These are phyloP conservation scores for Dendrocalamus sinicus DNA, from an alignment of 176 grass and related monocot species.

Conservation along the genomic window DNA sequence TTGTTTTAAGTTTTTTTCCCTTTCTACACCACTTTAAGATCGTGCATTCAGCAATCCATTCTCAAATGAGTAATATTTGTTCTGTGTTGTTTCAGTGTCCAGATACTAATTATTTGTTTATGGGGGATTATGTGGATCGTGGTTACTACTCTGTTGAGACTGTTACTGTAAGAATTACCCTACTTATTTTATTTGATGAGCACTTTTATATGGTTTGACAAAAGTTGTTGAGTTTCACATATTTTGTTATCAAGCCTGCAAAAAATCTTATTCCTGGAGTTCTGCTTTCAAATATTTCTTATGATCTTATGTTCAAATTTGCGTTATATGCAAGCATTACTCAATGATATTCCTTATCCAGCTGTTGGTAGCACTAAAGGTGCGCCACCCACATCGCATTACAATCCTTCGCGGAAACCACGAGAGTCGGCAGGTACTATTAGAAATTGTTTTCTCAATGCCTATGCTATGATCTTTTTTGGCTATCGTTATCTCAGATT, in stretches of 20 bases:
- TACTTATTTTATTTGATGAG: constrained; percentile 1
- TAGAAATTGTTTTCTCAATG: constrained; percentile 1
- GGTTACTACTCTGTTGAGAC: constrained; percentile 99
- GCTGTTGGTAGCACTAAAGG: constrained; percentile 94
- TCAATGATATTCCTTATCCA: constrained; percentile 52
- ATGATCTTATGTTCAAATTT: background rate
- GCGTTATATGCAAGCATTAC: constrained; percentile 18
- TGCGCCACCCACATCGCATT: constrained; percentile 88
- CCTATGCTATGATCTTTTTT: background rate
- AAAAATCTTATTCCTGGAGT: background rate
- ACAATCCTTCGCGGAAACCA: constrained; percentile 98
- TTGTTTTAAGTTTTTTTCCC: background rate
- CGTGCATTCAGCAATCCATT: background rate
- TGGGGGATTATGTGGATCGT: constrained; percentile 98
- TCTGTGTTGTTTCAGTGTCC: constrained; percentile 69
- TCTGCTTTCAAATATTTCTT: constrained; percentile 21
- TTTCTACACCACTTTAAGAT: background rate
- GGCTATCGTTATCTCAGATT: background rate
- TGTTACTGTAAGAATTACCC: constrained; percentile 71
- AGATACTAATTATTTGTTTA: constrained; percentile 99
- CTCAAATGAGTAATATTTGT: constrained; percentile 20
- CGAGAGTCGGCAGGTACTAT: constrained; percentile 82
- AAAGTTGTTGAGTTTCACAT: background rate
- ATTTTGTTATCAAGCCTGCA: background rate
- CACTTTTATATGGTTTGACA: constrained; percentile 21